Percentiles rank a stretch among this genome's conserved stretches.
Conservation (phyloP, 208 protist genomes). For the Vickermania ingenoplastis region DNA sequence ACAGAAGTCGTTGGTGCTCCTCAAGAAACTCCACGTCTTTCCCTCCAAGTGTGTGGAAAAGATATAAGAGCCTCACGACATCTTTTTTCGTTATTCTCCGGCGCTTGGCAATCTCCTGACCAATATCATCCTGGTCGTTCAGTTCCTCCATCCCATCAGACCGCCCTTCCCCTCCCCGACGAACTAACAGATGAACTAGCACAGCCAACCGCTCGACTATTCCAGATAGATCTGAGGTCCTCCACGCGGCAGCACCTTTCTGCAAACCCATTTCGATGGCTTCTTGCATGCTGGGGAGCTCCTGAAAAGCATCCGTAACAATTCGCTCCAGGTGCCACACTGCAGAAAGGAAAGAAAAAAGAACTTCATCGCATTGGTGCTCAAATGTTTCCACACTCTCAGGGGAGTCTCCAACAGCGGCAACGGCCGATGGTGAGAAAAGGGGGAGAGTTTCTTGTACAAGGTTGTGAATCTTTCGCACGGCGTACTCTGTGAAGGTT, state of each 20-base stretch:
- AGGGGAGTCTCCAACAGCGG: not conserved
- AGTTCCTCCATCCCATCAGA: not conserved
- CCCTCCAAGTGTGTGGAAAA: not conserved
- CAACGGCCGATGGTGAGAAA: not conserved
- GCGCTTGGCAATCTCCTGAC: not conserved
- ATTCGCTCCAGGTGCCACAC: not conserved
- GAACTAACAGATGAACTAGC: not conserved
- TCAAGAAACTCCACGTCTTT: not conserved
- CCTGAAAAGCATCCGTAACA: not conserved
- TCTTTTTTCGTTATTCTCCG: not conserved
- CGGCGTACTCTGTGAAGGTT: not conserved
- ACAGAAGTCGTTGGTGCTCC: not conserved
- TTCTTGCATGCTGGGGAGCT: not conserved
- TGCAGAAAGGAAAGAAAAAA: not conserved
- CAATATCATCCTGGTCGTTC: not conserved
- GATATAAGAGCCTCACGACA: constrained; percentile 1
- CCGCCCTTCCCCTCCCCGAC: not conserved
- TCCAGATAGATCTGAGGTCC: not conserved
- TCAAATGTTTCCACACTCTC: not conserved
- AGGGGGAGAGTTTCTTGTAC: not conserved
- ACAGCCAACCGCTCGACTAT: not conserved
- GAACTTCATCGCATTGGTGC: not conserved
- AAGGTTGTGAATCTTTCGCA: not conserved
- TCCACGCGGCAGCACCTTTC: not conserved
- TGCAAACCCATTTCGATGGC: not conserved